Evolutionary conservation across 2,329 filamentous ascomycete species (phyloP).

Genomic region (Monosporascus sp.): DNA sequence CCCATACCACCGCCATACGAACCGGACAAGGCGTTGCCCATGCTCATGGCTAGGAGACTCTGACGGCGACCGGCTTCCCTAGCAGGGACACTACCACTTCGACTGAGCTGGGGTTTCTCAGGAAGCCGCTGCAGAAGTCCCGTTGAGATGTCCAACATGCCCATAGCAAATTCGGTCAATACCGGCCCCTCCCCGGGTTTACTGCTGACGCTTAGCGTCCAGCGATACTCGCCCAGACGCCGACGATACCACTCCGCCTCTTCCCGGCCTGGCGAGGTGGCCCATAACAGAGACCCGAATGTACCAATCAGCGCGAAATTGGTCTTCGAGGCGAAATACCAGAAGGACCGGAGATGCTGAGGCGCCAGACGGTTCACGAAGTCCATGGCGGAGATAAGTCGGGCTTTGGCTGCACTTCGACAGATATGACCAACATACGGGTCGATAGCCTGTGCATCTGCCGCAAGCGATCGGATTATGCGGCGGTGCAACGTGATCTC

Average conservation of each 20-base stretch:
- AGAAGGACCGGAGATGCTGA: constrained; percentile 82
- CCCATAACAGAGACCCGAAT: constrained; percentile 85
- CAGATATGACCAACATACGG: constrained; percentile 87
- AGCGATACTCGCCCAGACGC: constrained; percentile 81
- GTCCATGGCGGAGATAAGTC: constrained; percentile 93
- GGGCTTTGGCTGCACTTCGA: constrained; percentile 86
- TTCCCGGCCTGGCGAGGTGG: constrained; percentile 78
- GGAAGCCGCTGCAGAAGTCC: constrained; percentile 64
- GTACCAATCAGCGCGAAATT: constrained; percentile 95
- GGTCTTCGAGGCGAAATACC: constrained; percentile 82
- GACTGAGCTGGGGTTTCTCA: constrained; percentile 62
- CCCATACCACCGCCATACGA: constrained; percentile 36
- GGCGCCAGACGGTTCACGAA: constrained; percentile 91
- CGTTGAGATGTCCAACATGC: constrained; percentile 68
- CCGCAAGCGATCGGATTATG: constrained; percentile 74
- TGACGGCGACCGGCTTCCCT: constrained; percentile 34
- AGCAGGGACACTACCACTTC: constrained; percentile 45
- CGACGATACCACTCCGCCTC: constrained; percentile 91
- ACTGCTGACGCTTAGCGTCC: constrained; percentile 83
- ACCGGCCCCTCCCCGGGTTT: constrained; percentile 58
- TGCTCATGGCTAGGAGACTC: constrained; percentile 32
- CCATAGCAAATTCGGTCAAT: constrained; percentile 67
- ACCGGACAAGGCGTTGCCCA: constrained; percentile 20
- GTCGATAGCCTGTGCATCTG: constrained; percentile 48
- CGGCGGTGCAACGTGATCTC: constrained; percentile 90